Evolutionary conservation across 352 stramenopile species (phyloP).

Genomic region (Phytophthora fragariae): DNA sequence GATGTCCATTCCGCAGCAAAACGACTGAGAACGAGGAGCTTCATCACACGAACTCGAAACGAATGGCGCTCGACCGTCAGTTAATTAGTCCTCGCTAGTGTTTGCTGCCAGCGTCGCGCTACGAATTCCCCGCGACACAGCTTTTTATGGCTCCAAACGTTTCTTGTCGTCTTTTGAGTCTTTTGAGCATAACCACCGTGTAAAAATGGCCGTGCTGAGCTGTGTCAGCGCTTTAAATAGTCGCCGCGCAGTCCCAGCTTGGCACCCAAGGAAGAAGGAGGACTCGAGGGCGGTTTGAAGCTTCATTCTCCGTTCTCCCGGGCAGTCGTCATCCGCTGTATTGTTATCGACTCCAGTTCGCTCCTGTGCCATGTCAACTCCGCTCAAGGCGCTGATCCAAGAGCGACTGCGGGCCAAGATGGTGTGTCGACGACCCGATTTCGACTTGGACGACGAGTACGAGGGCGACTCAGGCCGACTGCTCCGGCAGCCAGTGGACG

Average conservation of each 20-base stretch:
- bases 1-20: not conserved
- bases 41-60: slow-evolving; percentile 17
- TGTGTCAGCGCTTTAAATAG: slow-evolving; percentile 11
- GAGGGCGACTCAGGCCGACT: slow-evolving; percentile 25
- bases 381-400: slow-evolving; percentile 77
- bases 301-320: slow-evolving; percentile 39
- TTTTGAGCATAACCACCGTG: slow-evolving; percentile 18
- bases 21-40: slow-evolving; percentile 8
- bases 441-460: slow-evolving; percentile 31
- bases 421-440: slow-evolving; percentile 41
- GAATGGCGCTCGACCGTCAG: not conserved
- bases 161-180: slow-evolving; percentile 6
- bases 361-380: slow-evolving; percentile 54
- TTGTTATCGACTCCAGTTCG: not conserved
- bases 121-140: slow-evolving; percentile 13
- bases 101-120: not conserved
- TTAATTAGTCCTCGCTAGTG: slow-evolving; percentile 14
- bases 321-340: slow-evolving; percentile 8
- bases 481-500: slow-evolving; percentile 22
- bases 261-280: slow-evolving; percentile 1
- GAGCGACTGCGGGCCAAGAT: slow-evolving; percentile 78
- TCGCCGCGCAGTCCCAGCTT: slow-evolving; percentile 1
- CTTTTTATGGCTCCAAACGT: slow-evolving; percentile 21
- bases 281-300: not conserved
- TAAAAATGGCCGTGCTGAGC: slow-evolving; percentile 24